Evolutionary conservation across 345 rosid genomes (phyloP).

Genomic region (Arabis alpina): DNA sequence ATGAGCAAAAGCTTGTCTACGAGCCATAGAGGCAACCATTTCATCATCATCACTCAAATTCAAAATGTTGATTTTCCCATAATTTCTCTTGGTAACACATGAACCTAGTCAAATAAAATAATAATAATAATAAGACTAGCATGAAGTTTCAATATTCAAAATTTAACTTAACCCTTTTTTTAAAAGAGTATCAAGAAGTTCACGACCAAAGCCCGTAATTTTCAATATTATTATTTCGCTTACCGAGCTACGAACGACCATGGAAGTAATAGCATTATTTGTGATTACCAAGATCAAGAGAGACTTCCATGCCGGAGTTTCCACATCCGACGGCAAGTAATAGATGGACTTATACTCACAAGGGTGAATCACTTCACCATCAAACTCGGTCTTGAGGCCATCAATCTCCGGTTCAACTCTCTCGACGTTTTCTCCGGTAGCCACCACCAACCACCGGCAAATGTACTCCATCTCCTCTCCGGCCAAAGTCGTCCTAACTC

Average conservation of each 20-base stretch:
- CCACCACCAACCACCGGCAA: constrained; percentile 93
- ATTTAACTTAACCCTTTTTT: too few relatives aligned
- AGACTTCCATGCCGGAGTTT: constrained; percentile 95
- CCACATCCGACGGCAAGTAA: constrained; percentile 94
- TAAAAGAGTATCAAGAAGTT: too few relatives aligned
- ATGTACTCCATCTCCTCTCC: constrained; percentile 70
- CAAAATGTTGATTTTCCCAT: constrained; percentile 65
- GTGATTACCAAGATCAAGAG: constrained; percentile 86
- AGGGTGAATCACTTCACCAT: constrained; percentile 71
- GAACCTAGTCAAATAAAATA: constrained; percentile 49
- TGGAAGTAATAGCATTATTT: constrained; percentile 66
- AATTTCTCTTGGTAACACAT: constrained; percentile 66
- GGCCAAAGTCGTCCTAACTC: constrained; percentile 53
- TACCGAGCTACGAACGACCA: constrained; percentile 92
- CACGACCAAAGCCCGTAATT: too few relatives aligned
- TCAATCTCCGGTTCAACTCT: constrained; percentile 67
- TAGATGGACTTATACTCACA: constrained; percentile 78
- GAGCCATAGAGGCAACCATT: constrained; percentile 76
- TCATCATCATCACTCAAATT: constrained; percentile 59
- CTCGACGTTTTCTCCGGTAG: constrained; percentile 95
- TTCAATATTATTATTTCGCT: constrained; percentile 42
- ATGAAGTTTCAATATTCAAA: too few relatives aligned
- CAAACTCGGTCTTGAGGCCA: constrained; percentile 62
- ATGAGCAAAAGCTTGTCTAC: constrained; percentile 67
- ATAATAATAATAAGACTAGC: too few relatives aligned